Conservation (phyloP, 202 grass and related monocot species). For the Eragrostis tef region DNA sequence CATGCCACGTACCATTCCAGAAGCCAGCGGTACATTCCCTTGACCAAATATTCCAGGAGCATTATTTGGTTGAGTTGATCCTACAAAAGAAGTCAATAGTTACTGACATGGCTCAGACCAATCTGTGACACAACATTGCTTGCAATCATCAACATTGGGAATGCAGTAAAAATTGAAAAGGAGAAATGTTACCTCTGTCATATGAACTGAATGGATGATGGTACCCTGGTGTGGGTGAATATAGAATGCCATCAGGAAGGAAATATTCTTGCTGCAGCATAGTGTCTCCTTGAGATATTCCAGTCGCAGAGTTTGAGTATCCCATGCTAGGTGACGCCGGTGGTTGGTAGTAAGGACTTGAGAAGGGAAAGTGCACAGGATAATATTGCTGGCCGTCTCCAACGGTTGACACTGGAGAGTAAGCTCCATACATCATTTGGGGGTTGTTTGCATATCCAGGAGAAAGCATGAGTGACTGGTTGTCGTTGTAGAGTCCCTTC, state of each 20-base stretch:
- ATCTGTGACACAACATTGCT: constrained; percentile 1
- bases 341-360: constrained; percentile 64
- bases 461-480: constrained; percentile 55
- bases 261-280: constrained; percentile 63
- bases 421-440: constrained; percentile 82
- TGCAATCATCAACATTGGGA: constrained; percentile 32
- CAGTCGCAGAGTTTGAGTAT: constrained; percentile 54
- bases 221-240: constrained; percentile 63
- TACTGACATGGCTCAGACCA: constrained; percentile 16
- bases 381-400: constrained; percentile 81
- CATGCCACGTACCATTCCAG: constrained; percentile 67
- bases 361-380: constrained; percentile 77
- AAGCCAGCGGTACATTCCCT: constrained; percentile 49
- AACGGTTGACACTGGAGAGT: constrained; percentile 77
- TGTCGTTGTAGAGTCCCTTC: constrained; percentile 57
- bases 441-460: constrained; percentile 63
- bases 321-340: constrained; percentile 61
- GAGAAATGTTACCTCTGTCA: constrained; percentile 55
- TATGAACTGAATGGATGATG: constrained; percentile 59
- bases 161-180: constrained; percentile 15
- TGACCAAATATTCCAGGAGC: constrained; percentile 66
- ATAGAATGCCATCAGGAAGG: constrained; percentile 64
- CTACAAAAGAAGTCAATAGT: constrained; percentile 51
- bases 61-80: constrained; percentile 54
- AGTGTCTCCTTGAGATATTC: constrained; percentile 61